A percentile compares a stretch with the other conserved stretches of the same genome.
Evolutionary conservation across 495 filamentous ascomycete species (phyloP).

Genomic region (Sordaria brevicollis): DNA sequence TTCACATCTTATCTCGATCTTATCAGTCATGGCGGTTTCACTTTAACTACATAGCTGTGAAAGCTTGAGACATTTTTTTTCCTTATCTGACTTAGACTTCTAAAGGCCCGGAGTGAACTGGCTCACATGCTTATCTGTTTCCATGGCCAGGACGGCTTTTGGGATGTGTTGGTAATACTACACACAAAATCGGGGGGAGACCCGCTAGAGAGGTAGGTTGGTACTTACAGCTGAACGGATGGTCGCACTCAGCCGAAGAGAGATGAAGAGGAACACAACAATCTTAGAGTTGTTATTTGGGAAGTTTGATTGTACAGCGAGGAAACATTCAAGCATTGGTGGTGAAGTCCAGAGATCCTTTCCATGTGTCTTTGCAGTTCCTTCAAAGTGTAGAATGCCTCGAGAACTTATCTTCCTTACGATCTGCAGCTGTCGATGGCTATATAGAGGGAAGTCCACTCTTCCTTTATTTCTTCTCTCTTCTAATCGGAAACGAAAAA

Average conservation of each 20-base stretch:
- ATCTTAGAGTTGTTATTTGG: not conserved
- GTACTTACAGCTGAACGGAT: not conserved
- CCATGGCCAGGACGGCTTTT: not conserved
- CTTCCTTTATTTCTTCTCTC: too few species aligned
- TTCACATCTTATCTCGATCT: not conserved
- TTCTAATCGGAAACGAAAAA: too few species aligned
- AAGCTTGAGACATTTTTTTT: not conserved
- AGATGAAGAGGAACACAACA: not conserved
- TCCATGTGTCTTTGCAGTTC: too few species aligned
- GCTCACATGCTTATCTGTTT: not conserved
- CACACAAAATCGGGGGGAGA: not conserved
- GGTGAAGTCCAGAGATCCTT: too few species aligned
- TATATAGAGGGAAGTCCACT: too few species aligned
- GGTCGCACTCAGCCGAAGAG: not conserved
- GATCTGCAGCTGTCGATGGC: too few species aligned
- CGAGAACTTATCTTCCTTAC: too few species aligned
- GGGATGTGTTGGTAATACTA: too few species aligned
- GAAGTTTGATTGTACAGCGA: not conserved
- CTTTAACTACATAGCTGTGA: not conserved
- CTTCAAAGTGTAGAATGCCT: too few species aligned
- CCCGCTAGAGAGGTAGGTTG: not conserved
- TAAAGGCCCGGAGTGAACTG: not conserved
- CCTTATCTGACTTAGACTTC: not conserved
- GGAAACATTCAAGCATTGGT: too few species aligned
- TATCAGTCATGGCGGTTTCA: not conserved